Conservation (phyloP, 495 filamentous ascomycete genomes). For the Pyrenula massariospora region DNA sequence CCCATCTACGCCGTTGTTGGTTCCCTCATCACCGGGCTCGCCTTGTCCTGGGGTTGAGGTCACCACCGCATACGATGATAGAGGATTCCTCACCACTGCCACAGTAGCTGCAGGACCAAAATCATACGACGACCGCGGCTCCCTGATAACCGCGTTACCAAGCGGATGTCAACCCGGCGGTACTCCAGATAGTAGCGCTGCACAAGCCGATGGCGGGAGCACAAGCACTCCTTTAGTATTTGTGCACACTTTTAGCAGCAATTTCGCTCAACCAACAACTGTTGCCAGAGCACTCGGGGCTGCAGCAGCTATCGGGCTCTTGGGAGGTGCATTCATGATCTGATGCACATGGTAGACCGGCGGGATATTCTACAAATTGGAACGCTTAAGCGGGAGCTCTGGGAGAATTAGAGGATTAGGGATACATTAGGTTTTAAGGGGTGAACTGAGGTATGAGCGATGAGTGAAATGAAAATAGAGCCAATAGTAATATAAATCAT, state of each 20-base stretch:
- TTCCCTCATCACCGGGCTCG: slow-evolving; percentile 31
- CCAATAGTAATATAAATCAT: not conserved
- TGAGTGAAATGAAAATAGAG: not conserved
- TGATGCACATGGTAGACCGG: no score
- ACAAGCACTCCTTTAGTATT: not conserved
- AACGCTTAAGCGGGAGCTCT: no score
- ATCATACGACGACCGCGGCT: slow-evolving; percentile 27
- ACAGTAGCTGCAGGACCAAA: slow-evolving; percentile 20
- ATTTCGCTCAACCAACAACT: not conserved
- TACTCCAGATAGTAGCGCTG: not conserved
- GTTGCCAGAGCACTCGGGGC: not conserved
- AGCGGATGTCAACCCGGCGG: not conserved
- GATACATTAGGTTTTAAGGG: no score
- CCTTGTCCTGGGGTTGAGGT: slow-evolving; percentile 33
- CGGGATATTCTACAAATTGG: no score
- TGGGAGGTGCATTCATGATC: not conserved
- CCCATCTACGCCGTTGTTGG: slow-evolving; percentile 35
- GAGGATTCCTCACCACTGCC: slow-evolving; percentile 28
- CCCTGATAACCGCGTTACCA: slow-evolving; percentile 19
- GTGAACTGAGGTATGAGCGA: not conserved
- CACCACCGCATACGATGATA: slow-evolving; percentile 25
- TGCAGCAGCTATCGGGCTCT: not conserved
- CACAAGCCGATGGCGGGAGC: not conserved
- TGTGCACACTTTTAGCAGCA: not conserved
- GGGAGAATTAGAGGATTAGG: no score